Base-by-base conservation (phyloP, 2,329 filamentous ascomycete genomes). In the Xylaria sp. region DNA sequence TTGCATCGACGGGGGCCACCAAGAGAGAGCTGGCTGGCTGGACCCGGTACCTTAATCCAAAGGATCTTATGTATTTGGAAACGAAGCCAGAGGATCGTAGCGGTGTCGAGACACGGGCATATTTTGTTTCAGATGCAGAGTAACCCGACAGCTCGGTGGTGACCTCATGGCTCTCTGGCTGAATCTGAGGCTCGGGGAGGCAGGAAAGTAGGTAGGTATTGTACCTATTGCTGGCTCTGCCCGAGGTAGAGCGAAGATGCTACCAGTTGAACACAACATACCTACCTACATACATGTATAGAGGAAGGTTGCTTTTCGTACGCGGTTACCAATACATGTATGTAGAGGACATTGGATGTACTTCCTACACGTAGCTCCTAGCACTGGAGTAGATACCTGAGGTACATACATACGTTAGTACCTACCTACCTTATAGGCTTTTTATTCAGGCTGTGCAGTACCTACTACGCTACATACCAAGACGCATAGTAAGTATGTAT, bases 1-100 rank as follows among this genome's bases (percentile, higher is more conserved):
- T 62, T 62, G 61, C 61, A 65, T 69, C 57, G 45, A 65, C 36
- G 55, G 57, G 68, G 36, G 0, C 29, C 50, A 51, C 51, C 29
- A 53, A 44, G 22, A 3, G 42, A 56, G 38, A 51, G 51, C 36
- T 55, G 51, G 54, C 22, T 50, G 58, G 45, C 44, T 36, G 51
- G 36, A 29, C 45, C 51, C 56, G 27, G 22, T 25, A n/a, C 38
- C 31, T 45, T 15, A 53, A n/a, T 36, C 3, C 45, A 53, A 50
- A 27, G 50, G 56, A 38, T 31, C 11, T 36, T 55, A 47, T 65
- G 49, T 63, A 61, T 55, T 65, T 65, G 58, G 62, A 63, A 61
- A 50, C 38, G 33, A 59, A 20, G 36, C 39, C 20, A 53, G 29
- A 42, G n/a, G n/a, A 56, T 11, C 5, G 38, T 29, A 55, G 61